A percentile compares a stretch with the other conserved stretches of the same genome.
These are phyloP conservation scores for Trametes hirsuta DNA, from an alignment of 1,284 basidiomycete genomes.

Conservation along the genomic window DNA sequence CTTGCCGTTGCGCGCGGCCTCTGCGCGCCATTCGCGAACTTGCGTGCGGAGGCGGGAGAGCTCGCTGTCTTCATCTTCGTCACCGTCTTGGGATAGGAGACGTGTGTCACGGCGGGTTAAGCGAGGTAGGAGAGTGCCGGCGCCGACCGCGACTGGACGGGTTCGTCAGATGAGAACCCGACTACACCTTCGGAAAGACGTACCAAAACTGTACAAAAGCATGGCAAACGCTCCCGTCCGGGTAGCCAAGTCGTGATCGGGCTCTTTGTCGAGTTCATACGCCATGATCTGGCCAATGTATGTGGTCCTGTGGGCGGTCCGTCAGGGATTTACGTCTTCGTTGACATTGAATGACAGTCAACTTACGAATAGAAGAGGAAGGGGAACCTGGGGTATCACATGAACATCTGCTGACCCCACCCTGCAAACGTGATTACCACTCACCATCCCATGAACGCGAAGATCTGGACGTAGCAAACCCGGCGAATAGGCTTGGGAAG, in stretches of 20 bases:
- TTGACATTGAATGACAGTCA: constrained; percentile 5
- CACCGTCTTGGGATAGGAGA: constrained; percentile 70
- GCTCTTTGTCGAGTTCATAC: constrained; percentile 69
- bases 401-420: not conserved
- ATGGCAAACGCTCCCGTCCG: constrained; percentile 88
- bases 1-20: constrained; percentile 73
- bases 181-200: constrained; percentile 25
- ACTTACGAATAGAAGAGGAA: constrained; percentile 90
- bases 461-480: constrained; percentile 90
- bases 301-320: constrained; percentile 63
- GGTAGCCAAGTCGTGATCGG: constrained; percentile 81
- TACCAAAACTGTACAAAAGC: constrained; percentile 88
- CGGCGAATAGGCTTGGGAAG: constrained; percentile 84
- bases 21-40: constrained; percentile 82
- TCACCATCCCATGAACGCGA: constrained; percentile 91
- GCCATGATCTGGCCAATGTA: constrained; percentile 94
- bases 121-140: constrained; percentile 84
- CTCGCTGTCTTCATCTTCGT: constrained; percentile 76
- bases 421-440: constrained; percentile 29
- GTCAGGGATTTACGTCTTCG: constrained; percentile 4
- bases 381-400: constrained; percentile 69
- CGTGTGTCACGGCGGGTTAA: constrained; percentile 80
- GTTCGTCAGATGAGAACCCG: not conserved
- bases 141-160: constrained; percentile 74
- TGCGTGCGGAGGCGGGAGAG: constrained; percentile 65